Conservation (phyloP, 495 filamentous ascomycete species). For the Lasiosphaeria hispida region DNA sequence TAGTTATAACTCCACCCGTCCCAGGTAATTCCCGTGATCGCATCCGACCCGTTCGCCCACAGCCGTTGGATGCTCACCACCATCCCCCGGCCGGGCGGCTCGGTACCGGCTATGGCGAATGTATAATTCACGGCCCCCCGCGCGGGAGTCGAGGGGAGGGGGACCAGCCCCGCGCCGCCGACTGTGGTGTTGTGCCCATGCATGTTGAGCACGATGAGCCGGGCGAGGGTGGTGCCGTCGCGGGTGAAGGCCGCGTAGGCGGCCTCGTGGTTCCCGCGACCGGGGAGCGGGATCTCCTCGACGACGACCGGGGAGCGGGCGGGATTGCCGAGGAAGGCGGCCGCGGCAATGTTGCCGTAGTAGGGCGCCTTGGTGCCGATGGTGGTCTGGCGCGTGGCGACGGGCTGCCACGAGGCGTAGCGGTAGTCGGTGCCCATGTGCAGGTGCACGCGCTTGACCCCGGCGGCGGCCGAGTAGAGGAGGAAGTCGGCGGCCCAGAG, state of each 20-base stretch:
- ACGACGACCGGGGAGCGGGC: constrained; percentile 24
- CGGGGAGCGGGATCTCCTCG: constrained; percentile 45
- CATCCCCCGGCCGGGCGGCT: background rate
- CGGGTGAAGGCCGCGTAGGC: constrained; percentile 61
- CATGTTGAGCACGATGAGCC: constrained; percentile 60
- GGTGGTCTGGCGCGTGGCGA: constrained; percentile 49
- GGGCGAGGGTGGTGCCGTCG: constrained; percentile 32
- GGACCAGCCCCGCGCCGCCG: constrained; percentile 35
- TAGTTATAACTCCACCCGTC: constrained; percentile 65
- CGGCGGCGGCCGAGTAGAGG: constrained; percentile 54
- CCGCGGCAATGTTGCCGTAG: constrained; percentile 62
- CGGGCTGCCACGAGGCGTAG: constrained; percentile 55
- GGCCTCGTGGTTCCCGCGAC: constrained; percentile 42
- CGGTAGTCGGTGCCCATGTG: constrained; percentile 66
- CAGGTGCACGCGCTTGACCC: constrained; percentile 62
- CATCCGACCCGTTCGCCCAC: constrained; percentile 62
- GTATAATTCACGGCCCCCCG: constrained; percentile 37
- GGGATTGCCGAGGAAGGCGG: constrained; percentile 52
- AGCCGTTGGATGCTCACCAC: constrained; percentile 46
- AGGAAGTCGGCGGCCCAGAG: constrained; percentile 70
- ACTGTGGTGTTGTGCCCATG: constrained; percentile 57
- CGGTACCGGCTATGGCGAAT: constrained; percentile 30
- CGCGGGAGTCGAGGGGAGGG: constrained; percentile 29
- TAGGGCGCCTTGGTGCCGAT: constrained; percentile 65
- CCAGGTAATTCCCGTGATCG: constrained; percentile 59